phyloP scores from a whole-genome alignment of 1,284 basidiomycete genomes.

The Rhodotorula glutinis region DNA sequence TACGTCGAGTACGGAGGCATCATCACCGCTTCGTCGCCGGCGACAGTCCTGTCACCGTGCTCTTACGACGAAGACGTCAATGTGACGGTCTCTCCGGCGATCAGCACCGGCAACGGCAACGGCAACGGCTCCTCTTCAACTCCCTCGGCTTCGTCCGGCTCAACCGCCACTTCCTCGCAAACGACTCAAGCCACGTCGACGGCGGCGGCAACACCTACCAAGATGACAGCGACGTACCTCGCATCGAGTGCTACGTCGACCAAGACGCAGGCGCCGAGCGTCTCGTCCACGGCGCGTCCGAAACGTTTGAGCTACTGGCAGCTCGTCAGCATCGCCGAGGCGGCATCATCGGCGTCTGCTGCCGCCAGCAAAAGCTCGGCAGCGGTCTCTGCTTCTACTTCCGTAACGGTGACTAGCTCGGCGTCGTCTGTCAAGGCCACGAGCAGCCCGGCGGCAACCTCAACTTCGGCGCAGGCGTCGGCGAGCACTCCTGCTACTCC shows the following conservation, averaged over 20 bases:
- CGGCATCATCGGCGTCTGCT: too few species aligned
- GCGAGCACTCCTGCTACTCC: neutral
- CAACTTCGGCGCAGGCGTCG: neutral
- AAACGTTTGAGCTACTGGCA: too few species aligned
- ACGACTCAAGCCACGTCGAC: neutral
- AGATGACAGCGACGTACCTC: too few species aligned
- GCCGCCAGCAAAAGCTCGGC: too few species aligned
- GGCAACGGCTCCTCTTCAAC: conserved; percentile 1
- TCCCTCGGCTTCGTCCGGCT: neutral
- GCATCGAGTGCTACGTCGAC: too few species aligned
- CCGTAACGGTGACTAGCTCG: neutral
- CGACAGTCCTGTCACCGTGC: conserved; percentile 26
- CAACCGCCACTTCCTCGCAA: neutral
- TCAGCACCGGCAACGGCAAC: too few species aligned
- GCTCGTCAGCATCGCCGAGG: too few species aligned
- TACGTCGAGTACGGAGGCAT: conserved; percentile 43
- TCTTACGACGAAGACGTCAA: conserved; percentile 12
- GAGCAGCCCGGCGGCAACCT: neutral
- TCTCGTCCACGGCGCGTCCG: too few species aligned
- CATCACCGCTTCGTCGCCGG: neutral
- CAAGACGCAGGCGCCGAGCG: too few species aligned
- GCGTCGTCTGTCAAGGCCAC: neutral
- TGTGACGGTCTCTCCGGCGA: conserved; percentile 27
- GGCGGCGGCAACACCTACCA: neutral
- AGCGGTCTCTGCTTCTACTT: too few species aligned